phyloP scores from a whole-genome alignment of 139 green algal genomes.

The Picocystis salinarum region DNA sequence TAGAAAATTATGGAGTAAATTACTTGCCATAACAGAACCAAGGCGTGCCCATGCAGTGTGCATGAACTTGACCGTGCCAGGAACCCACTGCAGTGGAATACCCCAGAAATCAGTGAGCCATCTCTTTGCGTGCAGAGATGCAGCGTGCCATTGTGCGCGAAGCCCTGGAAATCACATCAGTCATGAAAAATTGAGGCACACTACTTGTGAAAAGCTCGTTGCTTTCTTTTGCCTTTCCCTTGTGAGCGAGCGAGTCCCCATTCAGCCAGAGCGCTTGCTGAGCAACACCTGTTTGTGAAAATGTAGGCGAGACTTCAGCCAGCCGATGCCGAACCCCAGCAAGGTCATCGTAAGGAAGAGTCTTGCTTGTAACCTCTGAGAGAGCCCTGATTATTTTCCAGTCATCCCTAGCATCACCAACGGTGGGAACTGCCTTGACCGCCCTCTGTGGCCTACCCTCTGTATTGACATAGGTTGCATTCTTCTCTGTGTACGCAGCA shows the following conservation, averaged over 20 bases:
- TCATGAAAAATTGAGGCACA: slow-evolving; percentile 93
- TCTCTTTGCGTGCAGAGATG: slow-evolving; percentile 25
- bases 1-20: too few species aligned
- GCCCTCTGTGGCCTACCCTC: slow-evolving; percentile 88
- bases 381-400: slow-evolving; percentile 78
- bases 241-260: slow-evolving; percentile 33
- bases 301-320: slow-evolving; percentile 54
- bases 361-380: slow-evolving; percentile 48
- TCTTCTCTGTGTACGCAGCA: slow-evolving; percentile 33
- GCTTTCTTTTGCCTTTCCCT: slow-evolving; percentile 6
- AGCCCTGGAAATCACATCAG: slow-evolving; percentile 72
- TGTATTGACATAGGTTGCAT: slow-evolving; percentile 28
- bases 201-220: slow-evolving; percentile 29
- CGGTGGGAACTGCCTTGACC: slow-evolving; percentile 42
- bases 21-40: too few species aligned
- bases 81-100: too few species aligned
- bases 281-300: slow-evolving; percentile 34
- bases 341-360: slow-evolving; percentile 69
- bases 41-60: too few species aligned
- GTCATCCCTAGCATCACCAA: slow-evolving; percentile 73
- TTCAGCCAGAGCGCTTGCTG: slow-evolving; percentile 63
- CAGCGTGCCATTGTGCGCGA: slow-evolving; percentile 88
- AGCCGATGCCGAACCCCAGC: slow-evolving; percentile 48
- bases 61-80: too few species aligned
- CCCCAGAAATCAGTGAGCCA: too few species aligned